Evolutionary conservation across 139 green algal genomes (phyloP), one percentile per base, ranked within the genome.

Genomic region (Limnomonas spitsbergensis): DNA sequence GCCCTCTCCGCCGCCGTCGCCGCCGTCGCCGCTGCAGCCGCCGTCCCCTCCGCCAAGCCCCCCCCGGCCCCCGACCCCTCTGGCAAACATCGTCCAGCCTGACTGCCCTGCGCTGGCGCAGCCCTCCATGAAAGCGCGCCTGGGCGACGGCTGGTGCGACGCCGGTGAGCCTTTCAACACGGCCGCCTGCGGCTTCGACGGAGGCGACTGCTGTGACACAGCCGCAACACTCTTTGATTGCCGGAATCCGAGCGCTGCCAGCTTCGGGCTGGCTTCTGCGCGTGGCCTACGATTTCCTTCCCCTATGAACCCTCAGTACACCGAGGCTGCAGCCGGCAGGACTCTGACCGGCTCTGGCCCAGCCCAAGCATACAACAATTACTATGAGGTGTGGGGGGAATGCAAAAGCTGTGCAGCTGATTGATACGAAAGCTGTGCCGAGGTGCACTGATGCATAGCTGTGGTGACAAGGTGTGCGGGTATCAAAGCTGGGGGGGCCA

Each of bases 71-170:
- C n/a, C n/a, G n/a, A n/a, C n/a, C n/a, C n/a, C n/a, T n/a, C n/a
- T n/a, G n/a, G n/a, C n/a, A n/a, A n/a, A n/a, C n/a, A n/a, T n/a
- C n/a, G n/a, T n/a, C n/a, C n/a, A n/a, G n/a, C n/a, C n/a, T n/a
- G n/a, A n/a, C n/a, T n/a, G n/a, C n/a, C n/a, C n/a, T n/a, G n/a
- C n/a, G n/a, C n/a, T n/a, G n/a, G n/a, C n/a, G n/a, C n/a, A n/a
- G n/a, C n/a, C n/a, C n/a, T n/a, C n/a, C n/a, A n/a, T n/a, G n/a
- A n/a, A 20, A 61, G 14, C 47, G 3, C 67, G 67, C 24, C 67
- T 74, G 34, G 67, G 67, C 3, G 67, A 74, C 67, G 67, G 67
- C 67, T 74, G 67, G 67, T 74, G 67, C 35, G 67, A 74, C 35
- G 32, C 6, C 24, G 7, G 6, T 35, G 67, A 27, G 32, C 67